Evolutionary conservation across 2,329 filamentous ascomycete genomes (phyloP), one percentile per base, ranked within the genome.

Genomic region (Cytospora paraplurivora): DNA sequence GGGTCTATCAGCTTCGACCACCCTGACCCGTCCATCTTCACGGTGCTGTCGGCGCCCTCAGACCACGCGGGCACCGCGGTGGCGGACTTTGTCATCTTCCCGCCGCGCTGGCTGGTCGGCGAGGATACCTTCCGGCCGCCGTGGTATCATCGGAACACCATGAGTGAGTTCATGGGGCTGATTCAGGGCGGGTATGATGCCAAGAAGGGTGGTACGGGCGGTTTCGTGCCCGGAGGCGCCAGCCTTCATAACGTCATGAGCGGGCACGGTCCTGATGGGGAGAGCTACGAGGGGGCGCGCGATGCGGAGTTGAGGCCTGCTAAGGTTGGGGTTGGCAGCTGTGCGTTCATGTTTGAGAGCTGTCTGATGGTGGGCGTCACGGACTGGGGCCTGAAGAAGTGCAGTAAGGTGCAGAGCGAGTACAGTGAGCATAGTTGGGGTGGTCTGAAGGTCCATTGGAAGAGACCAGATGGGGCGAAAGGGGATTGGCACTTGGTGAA

Each of bases 391-490:
- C 75, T 85, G 66, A 74, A 76, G 67, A 82, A 85, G 66, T 94
- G 82, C 61, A 74, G 78, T 68, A 84, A 84, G 74, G 80, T 85
- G 17, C 83, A 86, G 77, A 81, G 86, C 68, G 85, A 85, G 62
- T 96, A 95, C 72, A 93, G 87, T 72, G 85, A 88, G 63, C 90
- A 96, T 79, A 93, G 90, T 73, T 97, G 92, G 92, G 87, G 81
- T 34, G 83, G 83, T 0, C 77, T 91, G 59, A 84, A 85, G 75
- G 81, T 86, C 51, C 85, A 89, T 53, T 68, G 67, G 67, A 66
- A 63, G 60, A 60, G 55, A 60, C 67, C 67, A 1, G 64, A 65
- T 27, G 67, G 67, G 4, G 64, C 60, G 27, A 57, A 49, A 34
- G 58, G 41, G 13, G 60, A 66, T 17, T 64, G 62, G 27, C 67